Evolutionary conservation across 768 basidiomycete genomes (phyloP).

Genomic region (Agrocybe praecox): DNA sequence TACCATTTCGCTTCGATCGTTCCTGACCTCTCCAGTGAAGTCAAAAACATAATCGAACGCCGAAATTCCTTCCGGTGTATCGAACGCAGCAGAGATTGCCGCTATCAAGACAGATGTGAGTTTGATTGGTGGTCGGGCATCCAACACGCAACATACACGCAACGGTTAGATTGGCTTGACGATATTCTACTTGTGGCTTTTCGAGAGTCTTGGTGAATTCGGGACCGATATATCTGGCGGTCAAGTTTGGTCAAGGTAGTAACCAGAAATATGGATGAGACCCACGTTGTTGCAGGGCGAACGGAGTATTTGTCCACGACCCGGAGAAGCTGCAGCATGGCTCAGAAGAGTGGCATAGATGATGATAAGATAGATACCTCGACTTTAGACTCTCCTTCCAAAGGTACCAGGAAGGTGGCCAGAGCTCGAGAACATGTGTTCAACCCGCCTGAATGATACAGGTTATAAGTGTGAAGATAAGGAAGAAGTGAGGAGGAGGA

Average conservation of each 20-base stretch:
- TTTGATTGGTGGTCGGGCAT: neutral
- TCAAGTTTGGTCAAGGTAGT: neutral
- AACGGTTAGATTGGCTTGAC: slow-evolving; percentile 79
- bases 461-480: slow-evolving; percentile 7
- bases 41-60: slow-evolving; percentile 85
- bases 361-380: slow-evolving; percentile 51
- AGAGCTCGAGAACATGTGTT: slow-evolving; percentile 80
- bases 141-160: slow-evolving; percentile 46
- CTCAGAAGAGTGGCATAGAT: neutral
- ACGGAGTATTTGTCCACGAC: slow-evolving; percentile 36
- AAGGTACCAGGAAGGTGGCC: slow-evolving; percentile 66
- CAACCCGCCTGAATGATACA: slow-evolving; percentile 61
- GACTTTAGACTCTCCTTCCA: slow-evolving; percentile 69
- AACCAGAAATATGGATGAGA: slow-evolving; percentile 7
- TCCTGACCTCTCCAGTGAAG: slow-evolving; percentile 77
- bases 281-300: slow-evolving; percentile 34
- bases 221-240: slow-evolving; percentile 70
- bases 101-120: slow-evolving; percentile 38
- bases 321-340: slow-evolving; percentile 20
- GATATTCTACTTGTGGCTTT: slow-evolving; percentile 75
- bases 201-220: slow-evolving; percentile 73
- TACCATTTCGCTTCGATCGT: slow-evolving; percentile 77
- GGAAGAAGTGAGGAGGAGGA: neutral
- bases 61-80: slow-evolving; percentile 68
- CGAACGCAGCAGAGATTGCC: slow-evolving; percentile 68